These are phyloP conservation scores for Rhizomucor miehei DNA, from an alignment of 371 early-diverging fungal genomes.

Conservation along the genomic window DNA sequence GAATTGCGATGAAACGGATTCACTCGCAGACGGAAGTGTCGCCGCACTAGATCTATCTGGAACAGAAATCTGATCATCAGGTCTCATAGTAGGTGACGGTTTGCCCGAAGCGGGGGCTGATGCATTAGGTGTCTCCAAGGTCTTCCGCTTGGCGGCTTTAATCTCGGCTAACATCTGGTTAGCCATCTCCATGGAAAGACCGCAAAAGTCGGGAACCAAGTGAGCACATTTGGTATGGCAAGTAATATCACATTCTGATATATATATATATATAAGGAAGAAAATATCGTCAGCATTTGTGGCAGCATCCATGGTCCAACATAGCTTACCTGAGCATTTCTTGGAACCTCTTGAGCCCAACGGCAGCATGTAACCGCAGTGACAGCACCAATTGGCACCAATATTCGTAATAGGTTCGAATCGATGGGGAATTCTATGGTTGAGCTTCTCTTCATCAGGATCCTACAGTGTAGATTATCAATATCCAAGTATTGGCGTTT, in stretches of 20 bases:
- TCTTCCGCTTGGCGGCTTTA: conserved; percentile 58
- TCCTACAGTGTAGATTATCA: conserved; percentile 26
- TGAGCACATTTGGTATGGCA: conserved; percentile 90
- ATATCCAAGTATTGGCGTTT: background rate
- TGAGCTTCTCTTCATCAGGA: conserved; percentile 67
- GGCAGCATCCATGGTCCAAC: too few species aligned
- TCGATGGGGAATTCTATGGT: conserved; percentile 95
- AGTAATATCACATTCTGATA: conserved; percentile 72
- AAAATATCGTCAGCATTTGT: too few species aligned
- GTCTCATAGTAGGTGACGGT: conserved; percentile 1
- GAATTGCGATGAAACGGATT: conserved; percentile 10
- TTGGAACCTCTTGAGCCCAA: conserved; percentile 74
- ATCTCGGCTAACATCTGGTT: conserved; percentile 80
- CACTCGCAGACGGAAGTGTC: conserved; percentile 6
- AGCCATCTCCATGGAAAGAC: conserved; percentile 84
- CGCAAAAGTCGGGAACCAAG: conserved; percentile 93
- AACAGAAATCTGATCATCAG: conserved; percentile 10
- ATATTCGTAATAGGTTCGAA: conserved; percentile 78
- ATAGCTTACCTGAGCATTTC: conserved; percentile 49
- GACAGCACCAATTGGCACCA: conserved; percentile 93
- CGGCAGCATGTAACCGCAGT: conserved; percentile 96
- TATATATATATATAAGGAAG: too few species aligned
- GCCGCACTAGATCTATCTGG: conserved; percentile 11
- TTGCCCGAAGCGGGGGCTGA: conserved; percentile 3
- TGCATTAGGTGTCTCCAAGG: conserved; percentile 18